These are phyloP conservation scores for Entomortierella chlamydospora DNA, from an alignment of 192 early-diverging fungal genomes.

Conservation along the genomic window DNA sequence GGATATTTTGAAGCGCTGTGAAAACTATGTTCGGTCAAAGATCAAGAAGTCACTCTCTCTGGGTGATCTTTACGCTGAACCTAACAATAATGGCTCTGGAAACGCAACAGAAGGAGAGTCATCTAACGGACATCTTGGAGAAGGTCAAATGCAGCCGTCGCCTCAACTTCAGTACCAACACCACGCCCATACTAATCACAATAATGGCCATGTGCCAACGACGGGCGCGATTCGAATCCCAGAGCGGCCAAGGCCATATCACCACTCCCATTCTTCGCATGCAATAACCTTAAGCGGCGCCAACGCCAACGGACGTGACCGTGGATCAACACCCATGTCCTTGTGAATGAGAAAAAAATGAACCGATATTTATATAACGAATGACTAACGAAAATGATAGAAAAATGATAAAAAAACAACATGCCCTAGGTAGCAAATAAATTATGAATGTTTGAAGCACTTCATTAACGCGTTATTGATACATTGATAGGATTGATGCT, in stretches of 20 bases:
- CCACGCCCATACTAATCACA: background rate
- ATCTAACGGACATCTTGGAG: no score
- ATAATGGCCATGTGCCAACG: background rate
- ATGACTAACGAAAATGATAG: background rate
- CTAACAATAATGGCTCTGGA: constrained; percentile 1
- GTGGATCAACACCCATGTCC: constrained; percentile 52
- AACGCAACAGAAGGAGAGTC: constrained; percentile 7
- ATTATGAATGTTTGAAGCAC: background rate
- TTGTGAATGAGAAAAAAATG: constrained; percentile 3
- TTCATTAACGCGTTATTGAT: background rate
- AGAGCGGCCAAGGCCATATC: constrained; percentile 46
- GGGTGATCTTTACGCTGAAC: constrained; percentile 43
- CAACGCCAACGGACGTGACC: constrained; percentile 7
- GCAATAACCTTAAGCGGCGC: constrained; percentile 13
- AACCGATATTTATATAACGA: background rate
- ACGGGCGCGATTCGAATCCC: constrained; percentile 33
- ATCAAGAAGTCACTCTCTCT: constrained; percentile 58
- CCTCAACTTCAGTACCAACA: constrained; percentile 11
- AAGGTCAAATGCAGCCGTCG: background rate
- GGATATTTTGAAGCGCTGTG: constrained; percentile 67
- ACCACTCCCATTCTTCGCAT: constrained; percentile 50
- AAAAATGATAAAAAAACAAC: no score
- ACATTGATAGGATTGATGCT: background rate
- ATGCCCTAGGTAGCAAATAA: background rate
- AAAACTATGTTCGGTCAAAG: constrained; percentile 58